A percentile compares a stretch with the other conserved stretches of the same genome.
Conservation (phyloP, 2,329 filamentous ascomycete genomes). For the Ophiostoma ips region DNA sequence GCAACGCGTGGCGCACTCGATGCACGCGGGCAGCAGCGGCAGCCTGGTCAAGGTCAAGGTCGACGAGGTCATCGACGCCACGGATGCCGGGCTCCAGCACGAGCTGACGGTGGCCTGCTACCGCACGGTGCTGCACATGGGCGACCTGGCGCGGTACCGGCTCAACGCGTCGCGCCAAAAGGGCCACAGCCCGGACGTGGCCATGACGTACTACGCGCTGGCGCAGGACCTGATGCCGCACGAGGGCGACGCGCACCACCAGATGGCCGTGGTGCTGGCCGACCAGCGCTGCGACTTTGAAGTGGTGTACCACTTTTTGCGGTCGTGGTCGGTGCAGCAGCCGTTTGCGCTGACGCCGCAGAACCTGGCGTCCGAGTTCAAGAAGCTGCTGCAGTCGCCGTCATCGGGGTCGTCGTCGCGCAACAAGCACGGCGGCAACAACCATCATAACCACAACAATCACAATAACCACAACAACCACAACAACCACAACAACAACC, state of each 20-base stretch:
- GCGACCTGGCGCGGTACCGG: constrained; percentile 81
- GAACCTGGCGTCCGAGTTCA: constrained; percentile 73
- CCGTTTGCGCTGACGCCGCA: constrained; percentile 60
- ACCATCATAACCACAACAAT: no score
- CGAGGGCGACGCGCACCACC: constrained; percentile 75
- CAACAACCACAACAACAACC: constrained; percentile 7
- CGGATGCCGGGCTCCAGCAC: constrained; percentile 36
- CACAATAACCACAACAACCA: no score
- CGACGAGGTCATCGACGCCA: constrained; percentile 29
- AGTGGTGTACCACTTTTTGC: constrained; percentile 80
- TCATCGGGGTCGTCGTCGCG: constrained; percentile 4
- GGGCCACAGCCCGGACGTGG: constrained; percentile 62
- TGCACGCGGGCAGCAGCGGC: constrained; percentile 24
- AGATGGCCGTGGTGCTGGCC: constrained; percentile 74
- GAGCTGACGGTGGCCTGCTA: constrained; percentile 63
- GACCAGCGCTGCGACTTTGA: constrained; percentile 62
- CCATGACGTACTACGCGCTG: constrained; percentile 71
- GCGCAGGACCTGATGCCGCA: constrained; percentile 66
- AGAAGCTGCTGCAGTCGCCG: constrained; percentile 30
- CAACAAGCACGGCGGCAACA: constrained; percentile 6
- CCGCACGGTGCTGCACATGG: constrained; percentile 69
- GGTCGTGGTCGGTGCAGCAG: constrained; percentile 58
- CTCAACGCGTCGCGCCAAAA: constrained; percentile 53
- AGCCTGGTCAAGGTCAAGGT: no score
- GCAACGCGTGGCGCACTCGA: constrained; percentile 27